Evolutionary conservation across 345 rosid genomes (phyloP).

Genomic region (Rhodomyrtus tomentosa): DNA sequence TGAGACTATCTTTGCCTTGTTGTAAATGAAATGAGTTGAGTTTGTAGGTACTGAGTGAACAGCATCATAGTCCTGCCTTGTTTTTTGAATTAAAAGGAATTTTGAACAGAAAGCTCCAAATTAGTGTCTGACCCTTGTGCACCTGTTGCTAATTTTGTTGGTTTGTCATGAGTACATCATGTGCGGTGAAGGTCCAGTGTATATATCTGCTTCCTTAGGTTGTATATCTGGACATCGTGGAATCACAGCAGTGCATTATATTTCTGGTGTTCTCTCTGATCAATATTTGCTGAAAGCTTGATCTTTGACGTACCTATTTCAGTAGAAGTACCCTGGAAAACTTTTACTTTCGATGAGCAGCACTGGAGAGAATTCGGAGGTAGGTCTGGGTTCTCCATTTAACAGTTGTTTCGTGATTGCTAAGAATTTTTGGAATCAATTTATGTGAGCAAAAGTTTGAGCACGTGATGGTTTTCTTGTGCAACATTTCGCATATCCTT

Average conservation of each 20-base stretch:
- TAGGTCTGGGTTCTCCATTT: too few relatives aligned
- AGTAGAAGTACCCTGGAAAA: too few relatives aligned
- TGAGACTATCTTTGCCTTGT: background rate
- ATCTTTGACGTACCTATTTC: too few relatives aligned
- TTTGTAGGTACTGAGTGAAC: background rate
- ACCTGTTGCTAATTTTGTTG: background rate
- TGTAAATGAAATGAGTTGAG: background rate
- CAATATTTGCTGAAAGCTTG: background rate
- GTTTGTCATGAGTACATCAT: background rate
- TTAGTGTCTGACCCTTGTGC: background rate
- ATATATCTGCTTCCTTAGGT: background rate
- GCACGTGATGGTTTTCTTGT: background rate
- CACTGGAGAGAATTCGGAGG: too few relatives aligned
- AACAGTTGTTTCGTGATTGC: too few relatives aligned
- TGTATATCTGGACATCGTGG: background rate
- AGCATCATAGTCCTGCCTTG: too few relatives aligned
- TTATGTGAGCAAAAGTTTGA: background rate
- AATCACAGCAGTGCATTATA: background rate
- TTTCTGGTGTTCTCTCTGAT: background rate
- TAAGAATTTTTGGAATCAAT: too few relatives aligned
- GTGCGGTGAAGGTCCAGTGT: background rate
- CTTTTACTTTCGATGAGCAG: too few relatives aligned
- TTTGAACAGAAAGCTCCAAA: background rate
- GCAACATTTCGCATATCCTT: too few relatives aligned
- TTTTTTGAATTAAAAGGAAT: too few relatives aligned